phyloP scores from a whole-genome alignment of 345 rosid species.

The Euphorbia peplus region DNA sequence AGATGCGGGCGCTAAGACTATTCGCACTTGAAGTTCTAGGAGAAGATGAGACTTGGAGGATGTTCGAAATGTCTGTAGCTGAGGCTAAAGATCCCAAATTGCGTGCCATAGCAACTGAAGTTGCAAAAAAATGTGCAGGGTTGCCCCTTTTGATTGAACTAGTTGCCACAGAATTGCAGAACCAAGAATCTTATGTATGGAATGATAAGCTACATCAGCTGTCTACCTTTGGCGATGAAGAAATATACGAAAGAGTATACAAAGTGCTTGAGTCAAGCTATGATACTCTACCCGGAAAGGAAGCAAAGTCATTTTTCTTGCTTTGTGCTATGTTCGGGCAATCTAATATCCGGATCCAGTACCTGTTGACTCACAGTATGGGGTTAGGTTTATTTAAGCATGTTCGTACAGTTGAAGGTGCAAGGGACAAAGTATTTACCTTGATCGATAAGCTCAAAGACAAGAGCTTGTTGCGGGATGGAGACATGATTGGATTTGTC shows the following conservation, averaged over 20 bases:
- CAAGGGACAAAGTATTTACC: slow-evolving; percentile 2
- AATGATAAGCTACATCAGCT: neutral
- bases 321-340: slow-evolving; percentile 9
- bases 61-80: slow-evolving; percentile 5
- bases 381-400: slow-evolving; percentile 16
- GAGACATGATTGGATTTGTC: neutral
- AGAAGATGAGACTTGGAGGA: slow-evolving; percentile 3
- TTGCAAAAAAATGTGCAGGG: slow-evolving; percentile 15
- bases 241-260: neutral
- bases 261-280: neutral
- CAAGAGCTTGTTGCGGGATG: slow-evolving; percentile 6
- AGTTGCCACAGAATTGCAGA: slow-evolving; percentile 18
- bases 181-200: neutral
- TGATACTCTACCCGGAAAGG: neutral
- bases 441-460: slow-evolving; percentile 7
- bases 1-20: neutral
- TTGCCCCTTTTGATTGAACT: slow-evolving; percentile 18
- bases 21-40: neutral
- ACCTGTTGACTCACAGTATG: slow-evolving; percentile 11
- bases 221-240: neutral
- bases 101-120: neutral
- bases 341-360: neutral
- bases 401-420: slow-evolving; percentile 1
- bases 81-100: neutral
- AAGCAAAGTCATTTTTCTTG: neutral